Evolutionary conservation across 2,329 filamentous ascomycete species (phyloP).

Genomic region (Alternaria panax): DNA sequence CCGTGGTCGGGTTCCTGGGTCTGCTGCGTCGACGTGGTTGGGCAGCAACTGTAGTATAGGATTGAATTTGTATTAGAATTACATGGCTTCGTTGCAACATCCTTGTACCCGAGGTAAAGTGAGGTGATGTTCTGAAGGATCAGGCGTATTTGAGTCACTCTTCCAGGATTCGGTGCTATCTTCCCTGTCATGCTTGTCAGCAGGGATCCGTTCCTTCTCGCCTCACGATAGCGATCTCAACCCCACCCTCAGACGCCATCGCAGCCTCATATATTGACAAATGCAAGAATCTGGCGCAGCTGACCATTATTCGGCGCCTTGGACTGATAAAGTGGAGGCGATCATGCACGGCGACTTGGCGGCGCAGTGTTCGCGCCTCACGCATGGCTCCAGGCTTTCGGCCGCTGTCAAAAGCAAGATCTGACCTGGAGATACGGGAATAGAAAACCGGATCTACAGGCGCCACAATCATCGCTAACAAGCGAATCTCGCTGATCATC

Average conservation of each 20-base stretch:
- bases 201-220: slow-evolving; percentile 20
- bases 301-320: slow-evolving; percentile 5
- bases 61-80: slow-evolving; percentile 26
- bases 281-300: slow-evolving; percentile 5
- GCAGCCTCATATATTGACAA: slow-evolving; percentile 23
- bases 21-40: slow-evolving; percentile 20
- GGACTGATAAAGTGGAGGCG: slow-evolving; percentile 4
- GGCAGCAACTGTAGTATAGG: slow-evolving; percentile 35
- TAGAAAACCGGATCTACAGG: slow-evolving; percentile 17
- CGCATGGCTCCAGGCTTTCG: slow-evolving; percentile 10
- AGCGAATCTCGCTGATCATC: slow-evolving; percentile 15
- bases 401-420: slow-evolving; percentile 11
- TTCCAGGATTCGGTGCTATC: not conserved
- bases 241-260: slow-evolving; percentile 12
- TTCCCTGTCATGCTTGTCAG: slow-evolving; percentile 5
- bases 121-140: slow-evolving; percentile 2
- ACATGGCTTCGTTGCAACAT: slow-evolving; percentile 23
- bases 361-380: slow-evolving; percentile 10
- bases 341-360: slow-evolving; percentile 14
- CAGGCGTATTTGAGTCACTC: slow-evolving; percentile 15
- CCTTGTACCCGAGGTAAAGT: slow-evolving; percentile 7
- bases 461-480: slow-evolving; percentile 13
- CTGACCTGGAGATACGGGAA: slow-evolving; percentile 16
- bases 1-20: slow-evolving; percentile 23
- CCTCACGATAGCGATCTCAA: slow-evolving; percentile 20